Conservation (phyloP, 2,329 filamentous ascomycete species). For the Pseudogymnoascus sp. region DNA sequence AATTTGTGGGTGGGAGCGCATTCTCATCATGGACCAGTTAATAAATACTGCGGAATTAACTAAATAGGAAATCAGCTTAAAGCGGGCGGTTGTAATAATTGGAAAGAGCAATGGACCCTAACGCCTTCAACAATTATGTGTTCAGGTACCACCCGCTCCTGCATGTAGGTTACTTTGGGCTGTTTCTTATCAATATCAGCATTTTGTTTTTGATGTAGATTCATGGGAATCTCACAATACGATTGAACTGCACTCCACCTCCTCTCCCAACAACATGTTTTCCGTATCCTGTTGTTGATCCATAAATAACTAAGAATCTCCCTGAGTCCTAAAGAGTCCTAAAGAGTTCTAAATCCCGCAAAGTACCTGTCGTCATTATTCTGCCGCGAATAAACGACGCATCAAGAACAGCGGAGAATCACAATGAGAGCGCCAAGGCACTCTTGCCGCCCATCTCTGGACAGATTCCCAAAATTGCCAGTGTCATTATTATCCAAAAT, state of each 20-base stretch:
- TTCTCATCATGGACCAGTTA: neutral
- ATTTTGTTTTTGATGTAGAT: neutral
- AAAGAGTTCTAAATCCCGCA: neutral
- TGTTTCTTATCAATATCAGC: neutral
- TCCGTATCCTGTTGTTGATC: neutral
- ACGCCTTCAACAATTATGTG: neutral
- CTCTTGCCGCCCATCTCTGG: neutral
- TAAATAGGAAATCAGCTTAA: too few species aligned
- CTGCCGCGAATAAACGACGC: neutral
- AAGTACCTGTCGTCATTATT: neutral
- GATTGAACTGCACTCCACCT: neutral
- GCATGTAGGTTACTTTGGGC: neutral
- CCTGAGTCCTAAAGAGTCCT: slow-evolving; percentile 3
- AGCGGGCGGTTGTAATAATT: neutral
- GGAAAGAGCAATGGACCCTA: neutral
- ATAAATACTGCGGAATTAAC: neutral
- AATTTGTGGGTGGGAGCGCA: neutral
- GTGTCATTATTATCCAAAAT: neutral
- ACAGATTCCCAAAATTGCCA: neutral
- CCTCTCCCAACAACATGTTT: neutral
- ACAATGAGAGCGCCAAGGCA: neutral
- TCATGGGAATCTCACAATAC: neutral
- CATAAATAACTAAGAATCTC: neutral
- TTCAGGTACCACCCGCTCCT: neutral
- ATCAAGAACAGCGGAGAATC: neutral